Percentiles rank a stretch among this genome's conserved stretches.
These are phyloP conservation scores for Ophiostoma angusticollis DNA, from an alignment of 2,329 filamentous ascomycete species.

Conservation along the genomic window DNA sequence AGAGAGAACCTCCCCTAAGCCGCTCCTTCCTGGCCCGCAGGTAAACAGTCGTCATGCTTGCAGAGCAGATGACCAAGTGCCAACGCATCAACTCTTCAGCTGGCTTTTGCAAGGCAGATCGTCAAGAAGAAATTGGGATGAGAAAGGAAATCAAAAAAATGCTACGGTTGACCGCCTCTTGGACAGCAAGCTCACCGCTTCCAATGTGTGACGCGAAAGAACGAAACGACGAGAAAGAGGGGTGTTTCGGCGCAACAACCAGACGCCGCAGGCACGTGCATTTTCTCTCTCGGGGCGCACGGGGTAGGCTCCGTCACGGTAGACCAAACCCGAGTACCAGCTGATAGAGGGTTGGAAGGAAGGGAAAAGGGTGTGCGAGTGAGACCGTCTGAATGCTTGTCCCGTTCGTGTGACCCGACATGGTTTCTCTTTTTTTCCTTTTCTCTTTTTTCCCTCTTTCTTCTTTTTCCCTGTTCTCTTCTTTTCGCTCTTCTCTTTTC, in stretches of 20 bases:
- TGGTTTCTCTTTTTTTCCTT: too few species aligned
- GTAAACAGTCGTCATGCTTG: neutral
- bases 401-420: constrained; percentile 8
- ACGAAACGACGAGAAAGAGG: neutral
- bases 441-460: too few species aligned
- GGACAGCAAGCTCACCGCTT: constrained; percentile 6
- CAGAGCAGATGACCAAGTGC: constrained; percentile 1
- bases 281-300: neutral
- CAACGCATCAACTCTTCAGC: constrained; percentile 7
- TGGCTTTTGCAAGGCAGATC: constrained; percentile 5
- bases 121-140: too few species aligned
- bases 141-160: too few species aligned
- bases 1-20: too few species aligned
- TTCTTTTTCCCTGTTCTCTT: too few species aligned
- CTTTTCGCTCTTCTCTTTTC: too few species aligned
- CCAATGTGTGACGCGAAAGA: constrained; percentile 3
- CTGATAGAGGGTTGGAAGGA: neutral
- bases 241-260: neutral
- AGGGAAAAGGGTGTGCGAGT: neutral
- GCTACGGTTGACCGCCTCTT: neutral
- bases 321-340: too few species aligned
- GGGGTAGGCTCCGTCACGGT: too few species aligned
- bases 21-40: neutral
- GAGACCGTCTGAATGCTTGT: constrained; percentile 1
- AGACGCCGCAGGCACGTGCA: neutral